Evolutionary conservation across 371 early-diverging fungal species (phyloP).

Genomic region (Lichtheimia corymbifera): DNA sequence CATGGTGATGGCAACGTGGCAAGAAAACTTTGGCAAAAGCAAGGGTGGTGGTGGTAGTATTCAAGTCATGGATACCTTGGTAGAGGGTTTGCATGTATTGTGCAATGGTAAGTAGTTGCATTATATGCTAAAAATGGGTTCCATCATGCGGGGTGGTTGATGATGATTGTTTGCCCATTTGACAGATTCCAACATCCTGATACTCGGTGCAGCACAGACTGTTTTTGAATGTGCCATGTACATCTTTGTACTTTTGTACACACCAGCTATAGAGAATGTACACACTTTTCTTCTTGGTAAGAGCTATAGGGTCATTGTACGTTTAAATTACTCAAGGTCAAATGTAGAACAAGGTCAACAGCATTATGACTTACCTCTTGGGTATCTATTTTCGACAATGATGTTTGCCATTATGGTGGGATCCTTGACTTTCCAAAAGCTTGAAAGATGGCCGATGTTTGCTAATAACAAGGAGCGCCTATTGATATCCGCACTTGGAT

Average conservation of each 20-base stretch:
- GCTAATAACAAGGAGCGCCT: slow-evolving; percentile 27
- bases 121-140: not conserved
- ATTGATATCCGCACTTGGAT: slow-evolving; percentile 28
- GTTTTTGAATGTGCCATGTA: slow-evolving; percentile 84
- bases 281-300: not conserved
- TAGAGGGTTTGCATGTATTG: slow-evolving; percentile 21
- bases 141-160: too few relatives aligned
- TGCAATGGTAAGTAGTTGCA: slow-evolving; percentile 43
- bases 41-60: slow-evolving; percentile 27
- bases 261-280: slow-evolving; percentile 64
- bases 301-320: not conserved
- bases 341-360: not conserved
- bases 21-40: slow-evolving; percentile 71
- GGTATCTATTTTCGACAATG: slow-evolving; percentile 69
- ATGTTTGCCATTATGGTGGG: slow-evolving; percentile 80
- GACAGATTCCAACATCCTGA: slow-evolving; percentile 56
- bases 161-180: too few relatives aligned
- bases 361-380: slow-evolving; percentile 41
- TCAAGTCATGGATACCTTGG: slow-evolving; percentile 10
- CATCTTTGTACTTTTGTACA: slow-evolving; percentile 76
- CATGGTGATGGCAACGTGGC: slow-evolving; percentile 61
- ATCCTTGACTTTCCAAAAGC: slow-evolving; percentile 59
- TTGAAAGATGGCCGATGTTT: slow-evolving; percentile 22
- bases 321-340: too few relatives aligned
- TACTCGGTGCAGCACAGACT: slow-evolving; percentile 71